Evolutionary conservation across 2,329 filamentous ascomycete species (phyloP), one percentile per base, ranked within the genome.

Genomic region (Rutstroemia sp.): DNA sequence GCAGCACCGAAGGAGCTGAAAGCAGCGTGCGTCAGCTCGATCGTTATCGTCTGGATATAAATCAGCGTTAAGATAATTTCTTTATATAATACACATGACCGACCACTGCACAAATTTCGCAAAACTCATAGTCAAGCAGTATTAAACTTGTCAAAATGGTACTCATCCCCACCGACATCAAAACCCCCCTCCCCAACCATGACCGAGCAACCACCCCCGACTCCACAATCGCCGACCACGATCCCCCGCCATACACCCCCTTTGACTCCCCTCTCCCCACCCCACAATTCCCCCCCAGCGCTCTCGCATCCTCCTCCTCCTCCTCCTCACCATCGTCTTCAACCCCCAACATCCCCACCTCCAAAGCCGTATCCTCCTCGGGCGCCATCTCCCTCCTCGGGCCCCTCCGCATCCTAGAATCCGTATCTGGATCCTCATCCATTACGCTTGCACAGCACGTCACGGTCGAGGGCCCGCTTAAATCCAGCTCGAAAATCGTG

Each of bases 321-420:
- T 12, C 8, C 14, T 38, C 52, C 27, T 47, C 16, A 41, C 10
- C 45, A 34, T 50, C 54, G 19, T 53, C 42, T 18, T 16, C 51
- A 4, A 27, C 23, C 12, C 21, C 8, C 2, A 54, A 53, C 18
- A 49, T 58, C 12, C 62, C 61, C 10, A 30, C 56, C 21, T 63
- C 61, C 5, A 57, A 65, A 19, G 49, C 56, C 5, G 41, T 65
- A 16, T 60, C 50, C 34, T 52, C 62, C 5, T 44, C 27, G 10
- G 18, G 23, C 14, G 12, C 62, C 0, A 60, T 65, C 8, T 51
- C 54, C 2, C 52, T 65, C 6, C 45, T 37, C 6, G 63, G 62
- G 0, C 63, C 63, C 0, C 52, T 65, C 19, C 52, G 60, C 25
- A 59, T 65, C 25, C 58, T 61, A 7, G 62, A 63, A 16, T 34